Percentiles rank a stretch among this genome's conserved stretches.
Evolutionary conservation across 768 basidiomycete species (phyloP).

Genomic region (Termitomyces sp.): DNA sequence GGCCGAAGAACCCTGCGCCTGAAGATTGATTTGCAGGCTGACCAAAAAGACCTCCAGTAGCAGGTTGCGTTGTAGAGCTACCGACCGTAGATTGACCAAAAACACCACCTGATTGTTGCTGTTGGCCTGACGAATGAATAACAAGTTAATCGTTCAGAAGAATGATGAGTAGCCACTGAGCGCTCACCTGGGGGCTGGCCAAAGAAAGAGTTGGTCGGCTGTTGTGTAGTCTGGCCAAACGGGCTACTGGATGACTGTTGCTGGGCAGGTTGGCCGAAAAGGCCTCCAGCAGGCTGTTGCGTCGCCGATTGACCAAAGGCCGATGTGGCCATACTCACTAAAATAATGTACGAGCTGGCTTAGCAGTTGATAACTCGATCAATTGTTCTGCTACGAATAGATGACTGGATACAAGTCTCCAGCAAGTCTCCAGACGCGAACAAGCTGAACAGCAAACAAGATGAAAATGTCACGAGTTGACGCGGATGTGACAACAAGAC

Average conservation of each 20-base stretch:
- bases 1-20: slow-evolving; percentile 27
- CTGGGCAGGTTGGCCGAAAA: slow-evolving; percentile 27
- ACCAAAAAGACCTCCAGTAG: slow-evolving; percentile 23
- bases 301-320: slow-evolving; percentile 27
- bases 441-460: neutral
- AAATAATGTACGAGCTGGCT: slow-evolving; percentile 19
- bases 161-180: slow-evolving; percentile 10
- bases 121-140: slow-evolving; percentile 27
- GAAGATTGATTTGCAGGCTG: slow-evolving; percentile 13
- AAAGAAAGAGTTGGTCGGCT: slow-evolving; percentile 21
- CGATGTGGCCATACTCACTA: slow-evolving; percentile 19
- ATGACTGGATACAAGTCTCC: neutral
- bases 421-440: neutral
- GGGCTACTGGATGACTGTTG: slow-evolving; percentile 19
- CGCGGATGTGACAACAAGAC: neutral
- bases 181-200: slow-evolving; percentile 22
- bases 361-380: slow-evolving; percentile 27
- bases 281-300: slow-evolving; percentile 18
- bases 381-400: neutral
- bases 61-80: slow-evolving; percentile 9
- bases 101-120: slow-evolving; percentile 23
- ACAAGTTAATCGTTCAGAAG: neutral
- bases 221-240: slow-evolving; percentile 24
- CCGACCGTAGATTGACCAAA: slow-evolving; percentile 12
- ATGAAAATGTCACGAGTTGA: slow-evolving; percentile 1